These are phyloP conservation scores for Saturnispora zaruensis DNA, from an alignment of 805 yeast genomes.

Conservation along the genomic window DNA sequence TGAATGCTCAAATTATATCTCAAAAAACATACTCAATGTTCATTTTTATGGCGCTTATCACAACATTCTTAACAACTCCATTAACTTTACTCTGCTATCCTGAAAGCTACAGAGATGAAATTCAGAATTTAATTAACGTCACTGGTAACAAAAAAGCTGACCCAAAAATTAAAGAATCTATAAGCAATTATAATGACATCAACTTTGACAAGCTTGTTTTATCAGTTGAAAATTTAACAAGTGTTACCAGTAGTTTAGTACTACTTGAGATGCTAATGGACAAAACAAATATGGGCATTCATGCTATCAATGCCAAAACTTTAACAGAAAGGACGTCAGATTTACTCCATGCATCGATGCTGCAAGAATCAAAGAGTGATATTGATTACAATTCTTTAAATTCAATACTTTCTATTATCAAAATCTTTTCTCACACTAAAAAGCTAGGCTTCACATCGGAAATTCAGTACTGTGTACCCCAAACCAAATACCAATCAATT, in stretches of 20 bases:
- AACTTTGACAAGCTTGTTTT: constrained; percentile 20
- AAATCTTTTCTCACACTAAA: constrained; percentile 26
- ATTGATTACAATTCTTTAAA: constrained; percentile 28
- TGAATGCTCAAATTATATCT: constrained; percentile 59
- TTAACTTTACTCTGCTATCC: constrained; percentile 58
- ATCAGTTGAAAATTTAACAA: constrained; percentile 23
- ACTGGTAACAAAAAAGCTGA: constrained; percentile 14
- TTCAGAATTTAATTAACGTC: constrained; percentile 26
- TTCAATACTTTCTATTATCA: constrained; percentile 28
- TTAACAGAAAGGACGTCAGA: constrained; percentile 64
- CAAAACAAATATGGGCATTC: constrained; percentile 27
- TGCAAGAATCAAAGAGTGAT: constrained; percentile 13
- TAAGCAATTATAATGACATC: constrained; percentile 5
- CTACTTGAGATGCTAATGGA: constrained; percentile 23
- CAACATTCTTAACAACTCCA: constrained; percentile 77
- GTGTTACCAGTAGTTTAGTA: constrained; percentile 25
- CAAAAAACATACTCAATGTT: constrained; percentile 69
- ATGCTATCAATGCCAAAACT: constrained; percentile 48
- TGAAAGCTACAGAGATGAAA: constrained; percentile 45
- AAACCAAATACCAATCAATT: constrained; percentile 19
- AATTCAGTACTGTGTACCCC: constrained; percentile 25
- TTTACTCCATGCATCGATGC: constrained; percentile 53
- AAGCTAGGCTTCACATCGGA: constrained; percentile 27
- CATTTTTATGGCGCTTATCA: constrained; percentile 70
- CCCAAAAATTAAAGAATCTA: constrained; percentile 6